A percentile compares a stretch with the other conserved stretches of the same genome.
Evolutionary conservation across 495 filamentous ascomycete genomes (phyloP).

Genomic region (Neurospora hispaniola): DNA sequence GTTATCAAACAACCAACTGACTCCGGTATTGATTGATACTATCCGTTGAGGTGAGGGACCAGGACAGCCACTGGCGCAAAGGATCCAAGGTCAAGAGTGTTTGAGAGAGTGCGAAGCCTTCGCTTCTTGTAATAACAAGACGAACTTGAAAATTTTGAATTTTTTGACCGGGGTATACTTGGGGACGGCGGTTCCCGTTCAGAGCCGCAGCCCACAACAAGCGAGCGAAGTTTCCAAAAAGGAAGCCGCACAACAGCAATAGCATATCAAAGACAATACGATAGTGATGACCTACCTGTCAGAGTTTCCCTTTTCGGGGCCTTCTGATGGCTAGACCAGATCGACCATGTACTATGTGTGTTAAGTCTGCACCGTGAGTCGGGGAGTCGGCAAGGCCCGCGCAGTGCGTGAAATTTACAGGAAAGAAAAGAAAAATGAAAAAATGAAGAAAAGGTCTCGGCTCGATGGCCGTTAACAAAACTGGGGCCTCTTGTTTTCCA

Average conservation of each 20-base stretch:
- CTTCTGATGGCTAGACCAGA: neutral
- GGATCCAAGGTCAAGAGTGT: neutral
- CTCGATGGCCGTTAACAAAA: neutral
- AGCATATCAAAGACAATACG: neutral
- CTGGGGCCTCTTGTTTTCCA: neutral
- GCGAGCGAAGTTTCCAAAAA: neutral
- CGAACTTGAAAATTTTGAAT: neutral
- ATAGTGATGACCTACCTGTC: neutral
- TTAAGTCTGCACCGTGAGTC: too few species aligned
- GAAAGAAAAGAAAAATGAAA: neutral
- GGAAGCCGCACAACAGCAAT: neutral
- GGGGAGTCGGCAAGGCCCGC: neutral
- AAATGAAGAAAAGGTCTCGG: neutral
- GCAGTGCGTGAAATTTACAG: neutral
- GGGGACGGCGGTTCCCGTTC: neutral
- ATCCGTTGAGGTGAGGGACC: neutral
- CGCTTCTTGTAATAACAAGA: neutral
- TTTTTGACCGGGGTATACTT: neutral
- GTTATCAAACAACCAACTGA: neutral
- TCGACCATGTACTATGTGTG: neutral
- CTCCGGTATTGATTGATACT: neutral
- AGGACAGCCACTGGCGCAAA: neutral
- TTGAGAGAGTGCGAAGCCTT: neutral
- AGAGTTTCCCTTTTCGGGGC: neutral
- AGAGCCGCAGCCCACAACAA: neutral